These are phyloP conservation scores for Alloteropsis angusta DNA, from an alignment of 202 grass and related monocot species.

Conservation along the genomic window DNA sequence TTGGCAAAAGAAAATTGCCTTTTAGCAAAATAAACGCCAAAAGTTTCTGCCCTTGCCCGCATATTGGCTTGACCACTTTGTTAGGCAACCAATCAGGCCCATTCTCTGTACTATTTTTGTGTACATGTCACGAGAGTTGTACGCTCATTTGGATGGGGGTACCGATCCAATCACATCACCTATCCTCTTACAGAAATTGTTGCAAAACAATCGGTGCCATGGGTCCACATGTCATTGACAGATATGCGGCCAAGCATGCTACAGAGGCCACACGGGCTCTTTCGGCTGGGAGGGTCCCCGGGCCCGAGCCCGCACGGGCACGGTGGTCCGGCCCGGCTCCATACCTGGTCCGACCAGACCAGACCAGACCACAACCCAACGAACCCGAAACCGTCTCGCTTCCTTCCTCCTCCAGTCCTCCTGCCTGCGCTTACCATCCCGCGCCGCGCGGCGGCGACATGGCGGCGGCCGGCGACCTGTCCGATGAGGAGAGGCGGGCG, in stretches of 20 bases:
- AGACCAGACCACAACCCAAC: neutral
- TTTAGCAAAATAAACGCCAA: no score
- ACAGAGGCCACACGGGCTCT: neutral
- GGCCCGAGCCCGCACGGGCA: neutral
- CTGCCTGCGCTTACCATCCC: neutral
- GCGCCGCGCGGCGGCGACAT: slow-evolving; percentile 23
- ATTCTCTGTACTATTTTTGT: neutral
- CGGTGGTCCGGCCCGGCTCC: neutral
- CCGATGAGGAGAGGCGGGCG: slow-evolving; percentile 71
- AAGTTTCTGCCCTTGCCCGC: no score
- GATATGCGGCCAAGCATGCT: no score
- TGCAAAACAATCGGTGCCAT: neutral
- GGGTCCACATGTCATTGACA: neutral
- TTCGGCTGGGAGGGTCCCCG: neutral
- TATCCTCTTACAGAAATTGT: neutral
- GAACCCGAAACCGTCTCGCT: neutral
- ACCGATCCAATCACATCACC: neutral
- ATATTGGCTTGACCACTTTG: no score
- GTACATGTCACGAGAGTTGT: neutral
- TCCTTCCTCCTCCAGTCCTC: neutral
- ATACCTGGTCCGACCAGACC: neutral
- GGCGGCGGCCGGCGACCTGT: slow-evolving; percentile 37
- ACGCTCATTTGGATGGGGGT: neutral
- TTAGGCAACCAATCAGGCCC: no score
- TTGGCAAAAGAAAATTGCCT: no score